Conservation (phyloP, 768 basidiomycete genomes). For the Russula emetica region DNA sequence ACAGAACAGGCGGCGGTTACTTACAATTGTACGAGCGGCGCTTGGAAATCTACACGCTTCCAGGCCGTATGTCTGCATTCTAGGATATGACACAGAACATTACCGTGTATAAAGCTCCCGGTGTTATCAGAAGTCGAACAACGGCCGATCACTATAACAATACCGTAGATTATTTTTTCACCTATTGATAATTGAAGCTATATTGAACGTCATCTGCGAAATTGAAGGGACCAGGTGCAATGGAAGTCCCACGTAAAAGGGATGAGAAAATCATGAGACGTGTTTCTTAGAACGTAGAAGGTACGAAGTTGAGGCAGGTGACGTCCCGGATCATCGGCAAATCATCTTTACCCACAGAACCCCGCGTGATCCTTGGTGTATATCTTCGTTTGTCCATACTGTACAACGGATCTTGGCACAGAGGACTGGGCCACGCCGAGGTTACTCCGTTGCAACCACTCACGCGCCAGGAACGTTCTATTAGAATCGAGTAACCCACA, state of each 20-base stretch:
- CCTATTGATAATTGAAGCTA: too few species aligned
- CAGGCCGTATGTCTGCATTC: not conserved
- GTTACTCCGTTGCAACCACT: not conserved
- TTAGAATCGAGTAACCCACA: not conserved
- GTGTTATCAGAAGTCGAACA: not conserved
- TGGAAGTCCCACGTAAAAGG: too few species aligned
- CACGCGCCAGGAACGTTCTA: constrained; percentile 6
- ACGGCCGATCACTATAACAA: not conserved
- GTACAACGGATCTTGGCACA: not conserved
- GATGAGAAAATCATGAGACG: too few species aligned
- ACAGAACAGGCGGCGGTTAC: not conserved
- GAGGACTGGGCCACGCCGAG: not conserved
- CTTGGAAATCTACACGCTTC: not conserved
- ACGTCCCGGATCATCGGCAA: not conserved
- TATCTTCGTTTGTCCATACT: not conserved
- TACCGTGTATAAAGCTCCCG: not conserved
- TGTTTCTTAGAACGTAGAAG: too few species aligned
- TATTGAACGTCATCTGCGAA: too few species aligned
- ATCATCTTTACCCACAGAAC: not conserved
- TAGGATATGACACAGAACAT: not conserved
- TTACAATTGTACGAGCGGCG: not conserved
- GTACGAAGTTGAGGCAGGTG: too few species aligned
- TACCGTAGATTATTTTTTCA: not conserved
- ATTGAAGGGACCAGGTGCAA: too few species aligned
- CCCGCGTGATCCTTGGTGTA: not conserved